A percentile compares a stretch with the other conserved stretches of the same genome.
phyloP scores from a whole-genome alignment of 139 green algal species.

The Yamagishiella unicocca region DNA sequence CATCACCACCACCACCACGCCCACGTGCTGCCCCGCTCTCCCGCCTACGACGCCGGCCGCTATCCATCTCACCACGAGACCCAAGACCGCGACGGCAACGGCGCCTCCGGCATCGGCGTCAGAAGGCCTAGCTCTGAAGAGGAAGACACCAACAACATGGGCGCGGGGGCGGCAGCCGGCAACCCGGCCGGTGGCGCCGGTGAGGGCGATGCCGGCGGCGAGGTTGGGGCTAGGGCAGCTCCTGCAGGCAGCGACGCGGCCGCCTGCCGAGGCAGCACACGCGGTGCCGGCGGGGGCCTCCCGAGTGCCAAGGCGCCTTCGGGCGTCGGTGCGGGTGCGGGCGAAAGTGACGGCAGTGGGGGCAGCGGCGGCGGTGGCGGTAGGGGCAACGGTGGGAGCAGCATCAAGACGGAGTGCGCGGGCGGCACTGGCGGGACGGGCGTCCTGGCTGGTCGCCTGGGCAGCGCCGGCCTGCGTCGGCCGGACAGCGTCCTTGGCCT shows the following conservation, averaged over 20 bases:
- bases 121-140: not conserved
- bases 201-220: not conserved
- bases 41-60: conserved; percentile 15
- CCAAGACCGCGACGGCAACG: conserved; percentile 40
- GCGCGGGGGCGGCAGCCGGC: not conserved
- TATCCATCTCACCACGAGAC: conserved; percentile 16
- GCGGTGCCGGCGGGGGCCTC: not conserved
- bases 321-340: not conserved
- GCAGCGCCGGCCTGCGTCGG: not conserved
- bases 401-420: not conserved
- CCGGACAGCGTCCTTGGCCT: not conserved
- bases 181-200: not conserved
- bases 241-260: not conserved
- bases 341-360: not conserved
- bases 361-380: not conserved
- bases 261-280: not conserved
- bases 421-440: not conserved
- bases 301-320: not conserved
- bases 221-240: not conserved
- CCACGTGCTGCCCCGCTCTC: not conserved
- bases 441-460: not conserved
- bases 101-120: conserved; percentile 28
- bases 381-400: not conserved
- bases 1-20: conserved; percentile 27
- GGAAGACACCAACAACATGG: not conserved